A percentile compares a stretch with the other conserved stretches of the same genome.
Evolutionary conservation across 228 moss, liverwort and hornwort species (phyloP).

Genomic region (Sphagnum fallax): DNA sequence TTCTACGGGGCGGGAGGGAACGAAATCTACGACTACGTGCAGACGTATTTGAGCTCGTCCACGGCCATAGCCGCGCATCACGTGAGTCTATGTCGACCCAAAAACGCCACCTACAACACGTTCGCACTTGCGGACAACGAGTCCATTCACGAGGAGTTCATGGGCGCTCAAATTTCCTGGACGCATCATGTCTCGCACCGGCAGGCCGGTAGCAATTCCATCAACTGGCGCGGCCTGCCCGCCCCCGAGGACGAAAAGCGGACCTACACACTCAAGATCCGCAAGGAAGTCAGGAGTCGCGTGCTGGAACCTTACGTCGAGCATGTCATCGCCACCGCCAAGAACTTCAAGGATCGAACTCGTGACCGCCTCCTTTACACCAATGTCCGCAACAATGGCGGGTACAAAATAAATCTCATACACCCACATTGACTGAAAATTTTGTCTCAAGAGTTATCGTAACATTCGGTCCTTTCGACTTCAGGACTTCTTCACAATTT

Average conservation of each 20-base stretch:
- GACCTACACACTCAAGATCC: slow-evolving; percentile 41
- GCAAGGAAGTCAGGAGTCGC: slow-evolving; percentile 30
- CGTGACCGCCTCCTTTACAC: slow-evolving; percentile 52
- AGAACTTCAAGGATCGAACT: slow-evolving; percentile 16
- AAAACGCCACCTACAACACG: slow-evolving; percentile 46
- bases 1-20: slow-evolving; percentile 47
- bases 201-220: slow-evolving; percentile 6
- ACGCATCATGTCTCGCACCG: slow-evolving; percentile 18
- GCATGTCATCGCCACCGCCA: slow-evolving; percentile 33
- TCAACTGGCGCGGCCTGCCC: slow-evolving; percentile 6
- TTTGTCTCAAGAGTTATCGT: neutral
- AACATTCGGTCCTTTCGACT: neutral
- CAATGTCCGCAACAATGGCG: slow-evolving; percentile 12
- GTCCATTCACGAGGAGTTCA: slow-evolving; percentile 28
- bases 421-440: too few species aligned
- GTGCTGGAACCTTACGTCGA: slow-evolving; percentile 36
- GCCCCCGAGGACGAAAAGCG: slow-evolving; percentile 33
- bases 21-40: slow-evolving; percentile 49
- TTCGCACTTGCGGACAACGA: slow-evolving; percentile 44
- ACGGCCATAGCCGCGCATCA: slow-evolving; percentile 35
- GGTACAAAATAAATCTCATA: too few species aligned
- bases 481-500: neutral
- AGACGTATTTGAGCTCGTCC: slow-evolving; percentile 39
- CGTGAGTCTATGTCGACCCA: slow-evolving; percentile 43
- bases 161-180: slow-evolving; percentile 40